Evolutionary conservation across 768 basidiomycete genomes (phyloP), one percentile per base, ranked within the genome.

Genomic region (Chiua virens): DNA sequence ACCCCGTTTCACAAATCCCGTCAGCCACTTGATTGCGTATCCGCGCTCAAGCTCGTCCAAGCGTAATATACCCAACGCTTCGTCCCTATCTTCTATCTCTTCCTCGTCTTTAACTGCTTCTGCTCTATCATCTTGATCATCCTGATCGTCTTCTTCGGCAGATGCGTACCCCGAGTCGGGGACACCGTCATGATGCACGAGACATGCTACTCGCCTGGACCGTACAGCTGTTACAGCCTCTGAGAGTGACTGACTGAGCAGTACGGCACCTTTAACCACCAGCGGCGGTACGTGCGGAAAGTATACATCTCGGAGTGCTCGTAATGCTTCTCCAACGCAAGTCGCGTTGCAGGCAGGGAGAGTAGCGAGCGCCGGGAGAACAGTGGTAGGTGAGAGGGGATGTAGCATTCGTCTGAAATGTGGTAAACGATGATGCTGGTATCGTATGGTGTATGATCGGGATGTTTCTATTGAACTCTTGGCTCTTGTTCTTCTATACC

Each of bases 141-240:
- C 68, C 2, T 75, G 76, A 1, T 79, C 79, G 1, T 83, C 82
- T 43, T 81, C 83, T 45, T 83, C 84, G 22, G 83, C 85, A 36
- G 86, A 87, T 6, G 86, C 89, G 56, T 90, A 90, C 32, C 89
- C 89, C 11, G 87, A 89, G 67, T 91, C 87, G 1, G 83, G 82
- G 4, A 80, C 74, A 17, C 70, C 70, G 9, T 62, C 67, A 45
- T 77, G 75, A 49, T 75, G 75, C 22, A 73, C 65, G 47, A 62
- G 54, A 28, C 40, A 49, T 10, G 28, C 49, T 14, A 38, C 52
- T 46, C 48, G 63, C 27, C 63, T 56, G 60, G 66, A 47, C 58
- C 62, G 44, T 63, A 70, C 34, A 68, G 54, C 23, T 58, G 48
- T 44, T 5, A 66, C 48, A 23, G 50, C 49, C 1, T 43, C 35